Evolutionary conservation across 192 early-diverging fungal genomes (phyloP).

Genomic region (Fimicolochytrium jonesii): DNA sequence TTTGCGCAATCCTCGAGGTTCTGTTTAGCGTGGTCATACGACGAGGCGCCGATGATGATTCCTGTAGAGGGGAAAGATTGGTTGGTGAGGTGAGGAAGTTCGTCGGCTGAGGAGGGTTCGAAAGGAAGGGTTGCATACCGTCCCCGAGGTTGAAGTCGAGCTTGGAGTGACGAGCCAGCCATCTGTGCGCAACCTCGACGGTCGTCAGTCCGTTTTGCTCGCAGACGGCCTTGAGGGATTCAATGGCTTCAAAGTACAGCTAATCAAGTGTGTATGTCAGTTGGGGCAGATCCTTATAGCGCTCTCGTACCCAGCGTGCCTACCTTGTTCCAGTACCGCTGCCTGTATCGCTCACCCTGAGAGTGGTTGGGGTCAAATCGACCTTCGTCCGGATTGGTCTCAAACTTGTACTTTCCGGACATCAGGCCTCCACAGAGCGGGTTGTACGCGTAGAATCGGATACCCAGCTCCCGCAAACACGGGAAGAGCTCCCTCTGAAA

Average conservation of each 20-base stretch:
- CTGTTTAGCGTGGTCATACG: slow-evolving; percentile 37
- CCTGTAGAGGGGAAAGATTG: slow-evolving; percentile 6
- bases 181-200: slow-evolving; percentile 39
- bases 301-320: no score
- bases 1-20: slow-evolving; percentile 51
- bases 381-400: slow-evolving; percentile 24
- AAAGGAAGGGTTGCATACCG: no score
- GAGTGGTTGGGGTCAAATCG: slow-evolving; percentile 30
- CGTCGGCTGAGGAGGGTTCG: neutral
- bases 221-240: slow-evolving; percentile 35
- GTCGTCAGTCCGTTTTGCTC: slow-evolving; percentile 31
- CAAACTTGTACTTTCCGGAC: slow-evolving; percentile 32
- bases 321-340: slow-evolving; percentile 39
- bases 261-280: slow-evolving; percentile 13
- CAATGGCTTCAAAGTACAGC: slow-evolving; percentile 53
- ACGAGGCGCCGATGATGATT: slow-evolving; percentile 45
- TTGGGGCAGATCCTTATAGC: no score
- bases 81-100: neutral
- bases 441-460: slow-evolving; percentile 67
- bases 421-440: slow-evolving; percentile 54
- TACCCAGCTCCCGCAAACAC: slow-evolving; percentile 51
- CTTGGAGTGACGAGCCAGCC: slow-evolving; percentile 45
- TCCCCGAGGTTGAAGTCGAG: slow-evolving; percentile 34
- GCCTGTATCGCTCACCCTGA: slow-evolving; percentile 36
- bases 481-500: slow-evolving; percentile 49